Evolutionary conservation across 176 grass and related monocot genomes (phyloP).

Genomic region (Dactylis glomerata): DNA sequence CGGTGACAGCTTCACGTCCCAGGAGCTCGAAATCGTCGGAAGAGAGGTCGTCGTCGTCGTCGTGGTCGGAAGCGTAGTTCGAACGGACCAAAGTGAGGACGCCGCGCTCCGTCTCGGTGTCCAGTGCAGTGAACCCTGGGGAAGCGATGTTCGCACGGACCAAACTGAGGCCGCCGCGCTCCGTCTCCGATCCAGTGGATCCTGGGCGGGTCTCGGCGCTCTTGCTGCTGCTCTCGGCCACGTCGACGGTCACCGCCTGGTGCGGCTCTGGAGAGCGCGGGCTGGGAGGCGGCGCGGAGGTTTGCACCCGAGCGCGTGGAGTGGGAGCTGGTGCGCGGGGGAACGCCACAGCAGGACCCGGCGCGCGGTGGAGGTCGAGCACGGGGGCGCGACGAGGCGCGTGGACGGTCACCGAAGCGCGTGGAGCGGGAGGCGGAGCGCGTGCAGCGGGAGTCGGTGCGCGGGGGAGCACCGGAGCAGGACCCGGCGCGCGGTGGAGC

Average conservation of each 20-base stretch:
- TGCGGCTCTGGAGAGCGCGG: background rate
- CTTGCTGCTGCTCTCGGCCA: background rate
- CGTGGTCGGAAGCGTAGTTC: slow-evolving; percentile 11
- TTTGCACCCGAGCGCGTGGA: background rate
- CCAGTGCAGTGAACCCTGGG: background rate
- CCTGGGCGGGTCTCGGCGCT: background rate
- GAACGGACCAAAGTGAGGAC: background rate
- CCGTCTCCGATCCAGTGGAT: background rate
- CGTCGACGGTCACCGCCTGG: background rate
- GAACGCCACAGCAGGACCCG: background rate
- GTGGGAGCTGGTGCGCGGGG: background rate
- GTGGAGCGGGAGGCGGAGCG: background rate
- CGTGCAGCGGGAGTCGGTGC: background rate
- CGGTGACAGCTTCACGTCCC: background rate
- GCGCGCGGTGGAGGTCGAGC: background rate
- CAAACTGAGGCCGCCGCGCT: background rate
- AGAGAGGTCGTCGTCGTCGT: background rate
- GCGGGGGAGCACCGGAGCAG: background rate
- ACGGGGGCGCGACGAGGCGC: background rate
- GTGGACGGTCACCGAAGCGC: background rate
- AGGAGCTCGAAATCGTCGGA: background rate
- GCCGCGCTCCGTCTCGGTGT: background rate
- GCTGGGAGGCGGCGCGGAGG: background rate
- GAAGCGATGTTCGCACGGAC: slow-evolving; percentile 10
- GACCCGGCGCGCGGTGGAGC: background rate